phyloP scores from a whole-genome alignment of 768 basidiomycete species.

The Auricularia auricula-judae region DNA sequence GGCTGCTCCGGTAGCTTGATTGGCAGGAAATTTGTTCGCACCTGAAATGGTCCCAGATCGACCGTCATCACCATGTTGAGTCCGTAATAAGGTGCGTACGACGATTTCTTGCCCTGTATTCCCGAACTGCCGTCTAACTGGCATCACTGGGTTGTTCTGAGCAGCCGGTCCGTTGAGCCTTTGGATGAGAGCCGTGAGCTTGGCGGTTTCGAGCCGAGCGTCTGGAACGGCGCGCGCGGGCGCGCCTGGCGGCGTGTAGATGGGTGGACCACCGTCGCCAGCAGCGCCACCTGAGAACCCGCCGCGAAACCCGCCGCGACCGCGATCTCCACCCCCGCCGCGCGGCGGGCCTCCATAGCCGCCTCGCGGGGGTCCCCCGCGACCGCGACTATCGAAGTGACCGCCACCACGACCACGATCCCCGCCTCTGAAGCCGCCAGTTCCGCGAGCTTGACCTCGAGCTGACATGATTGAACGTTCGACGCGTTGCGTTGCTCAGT shows the following conservation, averaged over 20 bases:
- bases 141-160: constrained; percentile 22
- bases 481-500: too few species aligned
- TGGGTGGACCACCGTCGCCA: constrained; percentile 32
- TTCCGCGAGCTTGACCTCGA: constrained; percentile 14
- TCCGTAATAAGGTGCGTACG: constrained; percentile 22
- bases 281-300: constrained; percentile 10
- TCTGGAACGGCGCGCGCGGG: constrained; percentile 36
- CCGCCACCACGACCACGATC: constrained; percentile 15
- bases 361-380: neutral
- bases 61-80: too few species aligned
- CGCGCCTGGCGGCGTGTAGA: constrained; percentile 11
- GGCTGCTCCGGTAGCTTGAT: constrained; percentile 30
- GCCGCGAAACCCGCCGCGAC: neutral
- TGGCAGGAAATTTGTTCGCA: constrained; percentile 47
- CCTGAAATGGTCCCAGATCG: too few species aligned
- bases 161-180: constrained; percentile 30
- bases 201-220: constrained; percentile 34
- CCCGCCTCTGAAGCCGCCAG: constrained; percentile 16
- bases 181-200: constrained; percentile 30
- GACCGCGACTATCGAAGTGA: constrained; percentile 12
- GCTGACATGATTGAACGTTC: too few species aligned
- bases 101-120: constrained; percentile 35
- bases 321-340: neutral
- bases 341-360: neutral
- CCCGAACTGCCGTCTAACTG: constrained; percentile 48